Base-by-base conservation (phyloP, 169 alveolate genomes). In the Prorocentrum cordatum region DNA sequence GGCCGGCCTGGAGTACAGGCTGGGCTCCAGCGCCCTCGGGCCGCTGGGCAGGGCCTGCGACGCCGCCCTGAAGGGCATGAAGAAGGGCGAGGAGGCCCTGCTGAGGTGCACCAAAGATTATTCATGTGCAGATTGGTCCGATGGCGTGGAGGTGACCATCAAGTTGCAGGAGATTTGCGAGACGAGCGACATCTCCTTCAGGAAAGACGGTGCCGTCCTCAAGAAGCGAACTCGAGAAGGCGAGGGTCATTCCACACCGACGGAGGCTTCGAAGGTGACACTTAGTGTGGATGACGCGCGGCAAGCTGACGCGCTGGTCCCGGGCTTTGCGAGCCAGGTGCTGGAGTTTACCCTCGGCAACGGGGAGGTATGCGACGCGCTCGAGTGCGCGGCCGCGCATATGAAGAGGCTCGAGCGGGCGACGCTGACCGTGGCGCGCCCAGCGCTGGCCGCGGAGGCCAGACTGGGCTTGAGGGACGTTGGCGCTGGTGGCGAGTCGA, bases 161-260 rank as follows among this genome's bases (percentile, higher is more conserved):
- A 70, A 22, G 10, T 32, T 62, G 77, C 80, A 80, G 38, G 66
- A 61, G 68, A 31, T 80, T 27, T 80, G 62, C 35, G 90, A 80
- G 22, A 33, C 42, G 36, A 61, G 3, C 9, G 90, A 80, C 14
- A 38, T 80, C 16, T 80, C 90, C 18, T 12, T 80, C 10, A 33
- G 67, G 4, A 80, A 80, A 50, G 90, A 80, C 54, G 50, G 50
- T 26, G 29, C 80, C 5, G 32, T 80, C 54, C 36, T 80, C 80
- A 80, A 80, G 90, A 80, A 80, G 33, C 80, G 62, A 54, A 54
- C 61, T 6, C 35, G 22, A n/a, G 79, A 68, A 36, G 83, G 83
- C 24, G 62, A 38, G 18, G 83, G 83, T 29, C 42, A 70, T 18
- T 62, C 38, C 26, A 38, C 12, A 12, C 83, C 83, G 32, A 39